Evolutionary conservation across 2,329 filamentous ascomycete species (phyloP).

Genomic region (Drechslerella dactyloides): DNA sequence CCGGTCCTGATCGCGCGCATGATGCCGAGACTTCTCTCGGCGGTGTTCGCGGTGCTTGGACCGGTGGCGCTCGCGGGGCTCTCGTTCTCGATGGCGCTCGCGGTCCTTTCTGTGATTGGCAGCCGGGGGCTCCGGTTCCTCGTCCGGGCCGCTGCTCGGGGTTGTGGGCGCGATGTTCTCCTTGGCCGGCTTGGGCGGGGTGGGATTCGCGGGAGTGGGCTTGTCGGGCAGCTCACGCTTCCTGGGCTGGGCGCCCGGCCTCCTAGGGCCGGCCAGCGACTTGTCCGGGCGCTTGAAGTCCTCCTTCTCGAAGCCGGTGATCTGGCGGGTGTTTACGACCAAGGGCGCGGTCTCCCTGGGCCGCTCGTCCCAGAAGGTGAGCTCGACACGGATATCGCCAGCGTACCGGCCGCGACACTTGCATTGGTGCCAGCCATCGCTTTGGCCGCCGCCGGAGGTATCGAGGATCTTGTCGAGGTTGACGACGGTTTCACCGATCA

Average conservation of each 20-base stretch:
- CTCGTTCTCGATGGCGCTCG: constrained; percentile 31
- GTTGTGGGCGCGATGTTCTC: constrained; percentile 19
- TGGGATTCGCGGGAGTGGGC: constrained; percentile 25
- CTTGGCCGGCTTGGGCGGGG: constrained; percentile 18
- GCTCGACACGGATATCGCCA: constrained; percentile 89
- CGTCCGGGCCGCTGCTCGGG: constrained; percentile 17
- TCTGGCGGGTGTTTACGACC: constrained; percentile 35
- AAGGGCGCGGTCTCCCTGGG: constrained; percentile 69
- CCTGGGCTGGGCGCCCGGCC: constrained; percentile 29
- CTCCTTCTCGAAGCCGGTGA: constrained; percentile 47
- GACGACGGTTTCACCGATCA: constrained; percentile 94
- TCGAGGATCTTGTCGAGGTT: constrained; percentile 81
- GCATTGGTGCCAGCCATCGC: constrained; percentile 87
- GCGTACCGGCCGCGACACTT: constrained; percentile 93
- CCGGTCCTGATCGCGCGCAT: constrained; percentile 28
- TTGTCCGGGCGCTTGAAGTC: constrained; percentile 47
- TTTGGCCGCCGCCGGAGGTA: constrained; percentile 81
- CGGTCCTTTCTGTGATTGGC: constrained; percentile 29
- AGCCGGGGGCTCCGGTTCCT: constrained; percentile 28
- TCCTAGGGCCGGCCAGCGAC: constrained; percentile 31
- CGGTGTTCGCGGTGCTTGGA: constrained; percentile 29
- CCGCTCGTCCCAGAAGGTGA: constrained; percentile 92
- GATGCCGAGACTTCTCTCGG: constrained; percentile 42
- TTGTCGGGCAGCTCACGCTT: constrained; percentile 34
- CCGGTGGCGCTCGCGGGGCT: constrained; percentile 37